Conservation (phyloP, 192 early-diverging fungal species). For the Fimicolochytrium jonesii region DNA sequence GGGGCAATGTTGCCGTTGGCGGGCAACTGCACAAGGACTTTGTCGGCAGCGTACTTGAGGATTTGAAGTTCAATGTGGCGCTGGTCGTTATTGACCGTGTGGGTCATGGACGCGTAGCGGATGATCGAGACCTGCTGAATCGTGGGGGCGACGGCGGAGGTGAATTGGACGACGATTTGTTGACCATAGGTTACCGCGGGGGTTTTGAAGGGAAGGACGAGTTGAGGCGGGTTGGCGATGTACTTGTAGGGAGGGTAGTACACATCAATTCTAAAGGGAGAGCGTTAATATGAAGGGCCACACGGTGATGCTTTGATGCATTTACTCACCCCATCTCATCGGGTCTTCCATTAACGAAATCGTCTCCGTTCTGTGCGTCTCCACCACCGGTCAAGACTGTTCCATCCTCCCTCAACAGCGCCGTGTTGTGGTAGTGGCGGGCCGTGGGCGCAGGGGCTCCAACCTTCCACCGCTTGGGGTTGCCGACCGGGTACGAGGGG, state of each 20-base stretch:
- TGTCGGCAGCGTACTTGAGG: background rate
- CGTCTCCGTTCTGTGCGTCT: conserved; percentile 35
- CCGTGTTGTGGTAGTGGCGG: conserved; percentile 32
- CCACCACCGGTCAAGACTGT: conserved; percentile 31
- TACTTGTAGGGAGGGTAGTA: conserved; percentile 9
- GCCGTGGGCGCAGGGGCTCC: conserved; percentile 21
- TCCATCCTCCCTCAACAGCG: conserved; percentile 24
- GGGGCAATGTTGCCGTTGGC: conserved; percentile 28
- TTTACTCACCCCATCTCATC: too few species aligned
- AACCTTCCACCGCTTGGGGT: conserved; percentile 24
- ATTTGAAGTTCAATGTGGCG: conserved; percentile 30
- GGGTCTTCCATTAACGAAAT: conserved; percentile 2
- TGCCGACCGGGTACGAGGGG: too few species aligned
- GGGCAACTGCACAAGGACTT: conserved; percentile 16
- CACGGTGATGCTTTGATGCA: too few species aligned
- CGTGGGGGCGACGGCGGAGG: background rate
- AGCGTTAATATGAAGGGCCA: too few species aligned
- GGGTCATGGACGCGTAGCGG: conserved; percentile 33
- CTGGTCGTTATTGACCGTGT: conserved; percentile 42
- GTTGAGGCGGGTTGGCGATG: conserved; percentile 27
- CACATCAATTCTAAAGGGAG: conserved; percentile 1
- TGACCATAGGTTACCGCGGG: background rate
- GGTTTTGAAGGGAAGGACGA: background rate
- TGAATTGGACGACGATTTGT: conserved; percentile 4
- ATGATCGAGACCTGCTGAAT: conserved; percentile 21